Percentiles rank a stretch among this genome's conserved stretches.
These are phyloP conservation scores for Priceomyces medius DNA, from an alignment of 805 yeast species.

Conservation along the genomic window DNA sequence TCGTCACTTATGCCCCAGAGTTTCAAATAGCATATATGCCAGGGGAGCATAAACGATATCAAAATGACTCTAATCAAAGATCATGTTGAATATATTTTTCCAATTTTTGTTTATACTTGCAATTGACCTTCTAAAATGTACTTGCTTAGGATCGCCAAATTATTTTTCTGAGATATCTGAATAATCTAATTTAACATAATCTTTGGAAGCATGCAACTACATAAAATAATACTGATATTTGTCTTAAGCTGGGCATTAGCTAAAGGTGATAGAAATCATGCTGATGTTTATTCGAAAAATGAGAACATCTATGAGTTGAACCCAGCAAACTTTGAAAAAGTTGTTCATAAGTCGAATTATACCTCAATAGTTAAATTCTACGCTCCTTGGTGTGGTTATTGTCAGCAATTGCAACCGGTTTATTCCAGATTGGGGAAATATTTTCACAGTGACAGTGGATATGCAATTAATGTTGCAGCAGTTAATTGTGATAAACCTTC, in stretches of 20 bases:
- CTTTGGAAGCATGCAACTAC: background rate
- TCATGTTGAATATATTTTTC: too few species aligned
- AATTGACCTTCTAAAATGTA: too few species aligned
- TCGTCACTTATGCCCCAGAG: too few species aligned
- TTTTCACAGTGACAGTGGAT: conserved; percentile 47
- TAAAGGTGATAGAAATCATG: background rate
- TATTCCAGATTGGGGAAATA: conserved; percentile 62
- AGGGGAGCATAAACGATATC: too few species aligned
- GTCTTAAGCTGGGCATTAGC: background rate
- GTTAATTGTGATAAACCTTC: conserved; percentile 77
- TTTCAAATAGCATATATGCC: too few species aligned
- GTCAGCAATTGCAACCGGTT: conserved; percentile 67
- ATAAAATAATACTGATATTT: background rate
- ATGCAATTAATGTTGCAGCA: conserved; percentile 67
- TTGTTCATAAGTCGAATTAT: conserved; percentile 67
- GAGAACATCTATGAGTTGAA: conserved; percentile 55
- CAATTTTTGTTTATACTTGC: too few species aligned
- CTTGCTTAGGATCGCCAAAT: too few species aligned
- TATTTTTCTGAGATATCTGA: too few species aligned
- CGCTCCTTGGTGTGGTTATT: conserved; percentile 99
- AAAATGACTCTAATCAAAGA: too few species aligned
- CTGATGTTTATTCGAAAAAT: conserved; percentile 37
- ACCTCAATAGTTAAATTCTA: conserved; percentile 84
- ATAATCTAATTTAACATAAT: too few species aligned
- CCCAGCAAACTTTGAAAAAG: conserved; percentile 59